Evolutionary conservation across 495 filamentous ascomycete genomes (phyloP).

Genomic region (Aspergillus kassunensis): DNA sequence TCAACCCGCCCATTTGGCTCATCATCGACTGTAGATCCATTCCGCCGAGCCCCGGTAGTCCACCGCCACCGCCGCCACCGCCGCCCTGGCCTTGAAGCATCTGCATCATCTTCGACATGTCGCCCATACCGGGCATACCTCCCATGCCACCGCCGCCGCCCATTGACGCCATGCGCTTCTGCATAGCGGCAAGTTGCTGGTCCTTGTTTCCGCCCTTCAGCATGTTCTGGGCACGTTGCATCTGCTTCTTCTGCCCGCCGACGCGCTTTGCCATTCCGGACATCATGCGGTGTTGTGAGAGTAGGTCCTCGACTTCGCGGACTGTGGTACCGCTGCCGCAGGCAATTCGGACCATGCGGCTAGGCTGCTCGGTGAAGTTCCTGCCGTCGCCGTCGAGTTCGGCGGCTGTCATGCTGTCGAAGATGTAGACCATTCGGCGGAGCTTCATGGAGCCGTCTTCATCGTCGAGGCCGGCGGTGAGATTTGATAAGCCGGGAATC

Average conservation of each 20-base stretch:
- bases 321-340: conserved; percentile 86
- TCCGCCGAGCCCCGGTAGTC: conserved; percentile 54
- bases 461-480: conserved; percentile 95
- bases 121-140: conserved; percentile 58
- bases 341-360: conserved; percentile 90
- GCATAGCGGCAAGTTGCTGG: conserved; percentile 96
- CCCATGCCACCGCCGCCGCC: conserved; percentile 70
- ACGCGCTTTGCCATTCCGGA: conserved; percentile 98
- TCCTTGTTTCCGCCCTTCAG: conserved; percentile 84
- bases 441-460: conserved; percentile 90
- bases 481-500: conserved; percentile 89
- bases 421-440: conserved; percentile 98
- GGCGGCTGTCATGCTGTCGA: conserved; percentile 93
- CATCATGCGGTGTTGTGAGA: conserved; percentile 98
- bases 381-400: conserved; percentile 95
- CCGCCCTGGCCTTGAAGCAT: conserved; percentile 54
- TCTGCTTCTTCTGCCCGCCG: conserved; percentile 92
- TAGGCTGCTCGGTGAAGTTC: conserved; percentile 86
- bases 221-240: conserved; percentile 87
- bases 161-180: conserved; percentile 90
- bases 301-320: conserved; percentile 92
- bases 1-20: conserved; percentile 73
- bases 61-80: conserved; percentile 37
- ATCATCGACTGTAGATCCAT: conserved; percentile 84
- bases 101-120: conserved; percentile 82